Evolutionary conservation across 1,284 basidiomycete species (phyloP), one percentile per base, ranked within the genome.

Genomic region (Mycena sp.): DNA sequence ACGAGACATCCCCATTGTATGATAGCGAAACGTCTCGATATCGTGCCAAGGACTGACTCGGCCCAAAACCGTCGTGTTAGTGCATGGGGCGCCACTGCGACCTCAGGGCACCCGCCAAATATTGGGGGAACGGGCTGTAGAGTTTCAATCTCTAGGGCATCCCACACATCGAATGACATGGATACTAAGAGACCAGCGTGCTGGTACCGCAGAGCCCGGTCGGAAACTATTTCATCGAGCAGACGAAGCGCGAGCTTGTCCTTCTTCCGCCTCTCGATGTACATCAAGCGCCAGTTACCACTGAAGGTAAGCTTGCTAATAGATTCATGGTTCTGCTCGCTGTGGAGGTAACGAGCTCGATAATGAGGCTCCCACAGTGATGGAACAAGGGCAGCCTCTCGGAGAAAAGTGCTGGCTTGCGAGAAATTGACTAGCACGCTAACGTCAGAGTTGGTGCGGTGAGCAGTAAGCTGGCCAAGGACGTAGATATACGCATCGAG

Each of bases 61-160:
- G 86, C 85, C 87, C 87, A 89, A 71, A 81, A 88, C 25, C 78
- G 76, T n/a, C 80, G 75, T 7, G 85, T 83, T 23, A 85, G 62
- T 3, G 80, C 78, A 58, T 85, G 76, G 9, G 72, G 69, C 67
- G 28, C 65, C 58, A 25, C 63, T 61, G 56, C 65, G 60, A 37
- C 43, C 35, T 14, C 64, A 53, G 43, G 67, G 65, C 54, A 26
- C 30, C 57, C 61, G 45, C 69, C 68, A 53, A 81, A 78, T 26
- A 68, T 68, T n/a, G 67, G 61, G 0, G 81, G 81, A 23, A 80
- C 51, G 28, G 79, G 73, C 12, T 75, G 71, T 38, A 71, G 65
- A 19, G 74, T 68, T 68, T 83, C 81, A 14, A 75, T 67, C 43
- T 81, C 76, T 44, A 89, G 69, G 6, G 73, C 81, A 68, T 88